These are phyloP conservation scores for Claviceps lovelessii DNA, from an alignment of 2,329 filamentous ascomycete genomes.

Conservation along the genomic window DNA sequence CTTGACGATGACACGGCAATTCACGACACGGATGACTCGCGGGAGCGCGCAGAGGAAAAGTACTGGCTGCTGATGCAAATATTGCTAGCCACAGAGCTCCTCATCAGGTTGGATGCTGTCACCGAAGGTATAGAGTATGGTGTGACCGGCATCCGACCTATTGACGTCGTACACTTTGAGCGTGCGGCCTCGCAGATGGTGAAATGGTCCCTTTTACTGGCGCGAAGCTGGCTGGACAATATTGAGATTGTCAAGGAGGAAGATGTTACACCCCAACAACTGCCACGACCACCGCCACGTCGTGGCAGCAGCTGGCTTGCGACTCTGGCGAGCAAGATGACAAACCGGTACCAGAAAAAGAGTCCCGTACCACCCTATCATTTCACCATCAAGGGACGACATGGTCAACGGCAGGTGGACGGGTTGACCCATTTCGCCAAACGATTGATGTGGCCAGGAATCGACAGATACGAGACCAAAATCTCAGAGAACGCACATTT, in stretches of 20 bases:
- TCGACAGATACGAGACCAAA: slow-evolving; percentile 35
- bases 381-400: slow-evolving; percentile 40
- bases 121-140: slow-evolving; percentile 45
- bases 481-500: slow-evolving; percentile 34
- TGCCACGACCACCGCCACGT: slow-evolving; percentile 5
- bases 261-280: slow-evolving; percentile 7
- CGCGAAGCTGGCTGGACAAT: slow-evolving; percentile 54
- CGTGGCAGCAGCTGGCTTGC: slow-evolving; percentile 36
- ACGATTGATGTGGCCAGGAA: slow-evolving; percentile 47
- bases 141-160: slow-evolving; percentile 34
- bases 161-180: slow-evolving; percentile 47
- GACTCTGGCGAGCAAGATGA: slow-evolving; percentile 40
- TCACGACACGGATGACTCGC: slow-evolving; percentile 31
- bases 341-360: slow-evolving; percentile 25
- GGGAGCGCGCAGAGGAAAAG: slow-evolving; percentile 44
- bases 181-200: slow-evolving; percentile 46
- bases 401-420: slow-evolving; percentile 43
- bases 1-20: slow-evolving; percentile 38
- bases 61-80: slow-evolving; percentile 56
- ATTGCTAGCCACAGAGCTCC: slow-evolving; percentile 48
- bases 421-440: slow-evolving; percentile 50
- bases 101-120: slow-evolving; percentile 48
- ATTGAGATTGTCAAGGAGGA: slow-evolving; percentile 40
- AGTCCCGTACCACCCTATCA: slow-evolving; percentile 18
- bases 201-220: slow-evolving; percentile 52